Evolutionary conservation across 306 rosid species (phyloP).

Genomic region (Echinosophora koreensis): DNA sequence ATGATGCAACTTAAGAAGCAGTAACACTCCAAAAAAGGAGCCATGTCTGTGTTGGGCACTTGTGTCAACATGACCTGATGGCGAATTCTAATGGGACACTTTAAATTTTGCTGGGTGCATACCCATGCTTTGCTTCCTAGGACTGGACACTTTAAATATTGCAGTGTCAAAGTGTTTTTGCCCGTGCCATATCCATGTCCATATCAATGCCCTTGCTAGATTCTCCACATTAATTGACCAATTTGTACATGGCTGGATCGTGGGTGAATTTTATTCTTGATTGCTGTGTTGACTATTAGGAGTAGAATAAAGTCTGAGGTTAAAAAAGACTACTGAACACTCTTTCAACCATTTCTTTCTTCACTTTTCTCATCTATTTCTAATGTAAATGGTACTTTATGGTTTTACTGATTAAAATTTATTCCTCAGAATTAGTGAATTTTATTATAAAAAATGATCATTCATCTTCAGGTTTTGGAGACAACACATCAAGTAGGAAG

Average conservation of each 20-base stretch:
- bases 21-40: background rate
- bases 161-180: slow-evolving; percentile 1
- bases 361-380: background rate
- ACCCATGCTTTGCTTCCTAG: background rate
- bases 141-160: background rate
- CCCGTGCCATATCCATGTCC: slow-evolving; percentile 1
- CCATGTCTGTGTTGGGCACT: background rate
- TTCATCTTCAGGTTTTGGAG: slow-evolving; percentile 63
- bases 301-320: slow-evolving; percentile 22
- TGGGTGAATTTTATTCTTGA: background rate
- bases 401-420: slow-evolving; percentile 11
- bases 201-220: background rate
- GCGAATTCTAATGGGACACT: background rate
- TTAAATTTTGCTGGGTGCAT: background rate
- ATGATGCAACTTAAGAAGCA: background rate
- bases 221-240: background rate
- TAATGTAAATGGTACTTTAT: background rate
- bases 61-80: background rate
- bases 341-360: slow-evolving; percentile 21
- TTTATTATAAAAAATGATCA: background rate
- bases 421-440: slow-evolving; percentile 2
- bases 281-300: background rate
- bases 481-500: slow-evolving; percentile 75
- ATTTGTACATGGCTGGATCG: background rate
- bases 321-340: slow-evolving; percentile 7